phyloP scores from a whole-genome alignment of 345 rosid species.

The Atalantia buxifolia region DNA sequence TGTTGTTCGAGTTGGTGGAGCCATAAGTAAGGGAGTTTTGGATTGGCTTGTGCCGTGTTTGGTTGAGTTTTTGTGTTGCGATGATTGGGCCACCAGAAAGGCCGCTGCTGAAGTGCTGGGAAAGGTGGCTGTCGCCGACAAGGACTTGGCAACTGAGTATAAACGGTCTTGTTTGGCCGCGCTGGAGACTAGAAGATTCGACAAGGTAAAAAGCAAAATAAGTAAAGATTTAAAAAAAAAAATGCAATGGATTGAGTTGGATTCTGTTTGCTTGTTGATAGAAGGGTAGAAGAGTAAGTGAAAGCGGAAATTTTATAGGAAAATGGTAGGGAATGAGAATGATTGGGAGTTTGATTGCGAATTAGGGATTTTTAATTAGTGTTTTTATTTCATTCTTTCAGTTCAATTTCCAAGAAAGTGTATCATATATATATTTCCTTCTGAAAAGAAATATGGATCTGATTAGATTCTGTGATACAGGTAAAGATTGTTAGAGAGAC shows the following conservation, averaged over 20 bases:
- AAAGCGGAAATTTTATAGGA: neutral
- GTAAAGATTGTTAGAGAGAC: conserved; percentile 87
- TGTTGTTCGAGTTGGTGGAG: conserved; percentile 54
- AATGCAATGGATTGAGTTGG: neutral
- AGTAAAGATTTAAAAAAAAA: too few relatives aligned
- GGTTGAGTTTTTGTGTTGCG: conserved; percentile 59
- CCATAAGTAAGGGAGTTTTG: conserved; percentile 43
- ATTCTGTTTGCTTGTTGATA: conserved; percentile 8
- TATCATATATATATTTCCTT: too few relatives aligned
- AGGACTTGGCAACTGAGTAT: conserved; percentile 51
- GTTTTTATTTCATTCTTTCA: neutral
- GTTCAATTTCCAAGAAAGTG: neutral
- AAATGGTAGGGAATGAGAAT: neutral
- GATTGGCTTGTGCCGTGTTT: conserved; percentile 70
- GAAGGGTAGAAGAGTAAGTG: neutral
- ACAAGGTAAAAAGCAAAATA: conserved; percentile 50
- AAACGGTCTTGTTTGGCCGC: conserved; percentile 44
- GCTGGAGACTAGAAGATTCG: conserved; percentile 70
- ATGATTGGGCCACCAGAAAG: conserved; percentile 87
- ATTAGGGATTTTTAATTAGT: neutral
- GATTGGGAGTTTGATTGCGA: neutral
- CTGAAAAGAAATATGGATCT: neutral
- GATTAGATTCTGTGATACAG: conserved; percentile 32
- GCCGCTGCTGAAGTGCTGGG: conserved; percentile 85
- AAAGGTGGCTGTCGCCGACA: conserved; percentile 59